Base-by-base conservation (phyloP, 2,329 filamentous ascomycete genomes). In the Emergomyces pasteurianus region DNA sequence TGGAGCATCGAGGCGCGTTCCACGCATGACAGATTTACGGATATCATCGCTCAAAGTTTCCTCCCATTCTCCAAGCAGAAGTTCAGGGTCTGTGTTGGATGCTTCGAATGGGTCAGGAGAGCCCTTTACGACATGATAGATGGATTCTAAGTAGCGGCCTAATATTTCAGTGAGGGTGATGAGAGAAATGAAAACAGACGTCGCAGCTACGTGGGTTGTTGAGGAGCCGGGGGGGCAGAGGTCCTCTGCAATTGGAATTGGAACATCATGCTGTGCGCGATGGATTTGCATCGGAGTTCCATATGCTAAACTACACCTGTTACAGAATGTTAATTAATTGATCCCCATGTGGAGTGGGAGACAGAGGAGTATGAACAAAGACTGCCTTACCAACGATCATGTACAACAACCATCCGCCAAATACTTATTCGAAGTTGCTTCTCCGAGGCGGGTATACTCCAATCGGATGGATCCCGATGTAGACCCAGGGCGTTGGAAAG, bases 381-480 rank as follows among this genome's bases (percentile, higher is more conserved):
- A 14, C 6, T n/a, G 18, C 65, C 71, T 58, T 70, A 81, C 81
- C 82, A 84, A 58, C 78, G 74, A 66, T 85, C 82, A 57, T 83
- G 77, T 10, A 84, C 72, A 16, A 82, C 64, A 0, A 84, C 67
- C 9, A 76, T 74, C 81, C 82, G 83, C 82, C 82, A 84, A 1
- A 83, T 78, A 58, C 78, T 75, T 64, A 82, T 79, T 28, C 82
- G 69, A 5, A 82, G 64, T 12, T 73, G 69, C 66, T 83, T 83
- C 63, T 84, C 81, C 0, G 74, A 66, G 2, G 72, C 66, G 0
- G 79, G 72, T n/a, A 84, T 79, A 58, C 79, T 77, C 82, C 82
- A 85, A 3, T 70, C 70, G 1, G 74, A 69, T 0, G 81, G 79
- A 53, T 82, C 76, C 12, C 80, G 76, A 63, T 85, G 83, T 3